Conservation (phyloP, 345 rosid species). For the Fremontodendron californicum region DNA sequence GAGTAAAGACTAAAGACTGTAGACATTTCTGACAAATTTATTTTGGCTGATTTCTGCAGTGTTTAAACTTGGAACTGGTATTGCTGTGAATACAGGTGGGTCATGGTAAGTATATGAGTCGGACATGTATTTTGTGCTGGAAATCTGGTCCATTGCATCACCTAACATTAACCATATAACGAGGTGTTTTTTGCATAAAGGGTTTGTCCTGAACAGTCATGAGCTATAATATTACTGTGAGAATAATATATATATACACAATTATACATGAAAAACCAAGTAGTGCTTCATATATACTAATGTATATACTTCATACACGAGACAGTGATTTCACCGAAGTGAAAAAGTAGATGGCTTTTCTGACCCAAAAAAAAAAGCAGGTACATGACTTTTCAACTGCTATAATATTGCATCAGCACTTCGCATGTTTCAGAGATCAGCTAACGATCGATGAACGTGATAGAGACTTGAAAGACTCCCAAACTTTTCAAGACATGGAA, state of each 20-base stretch:
- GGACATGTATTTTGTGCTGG: background rate
- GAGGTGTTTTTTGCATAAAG: background rate
- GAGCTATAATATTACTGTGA: background rate
- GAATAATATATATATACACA: background rate
- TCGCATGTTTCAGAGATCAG: background rate
- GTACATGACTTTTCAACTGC: background rate
- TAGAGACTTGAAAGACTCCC: background rate
- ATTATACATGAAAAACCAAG: background rate
- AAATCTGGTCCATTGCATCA: background rate
- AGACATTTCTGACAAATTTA: background rate
- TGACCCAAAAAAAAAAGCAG: background rate
- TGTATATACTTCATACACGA: too few relatives aligned
- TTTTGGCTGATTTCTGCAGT: background rate
- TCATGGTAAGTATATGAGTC: constrained; percentile 9
- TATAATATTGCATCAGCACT: background rate
- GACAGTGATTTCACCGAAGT: background rate
- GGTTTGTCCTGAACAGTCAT: background rate
- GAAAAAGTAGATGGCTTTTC: background rate
- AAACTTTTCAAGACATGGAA: background rate
- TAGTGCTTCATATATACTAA: too few relatives aligned
- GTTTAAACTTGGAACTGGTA: background rate
- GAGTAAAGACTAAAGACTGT: background rate
- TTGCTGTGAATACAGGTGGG: background rate
- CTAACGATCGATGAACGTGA: background rate
- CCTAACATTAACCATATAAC: background rate